Base-by-base conservation (phyloP, 140 eudicot genomes). In the Ambrosia hybrid region DNA sequence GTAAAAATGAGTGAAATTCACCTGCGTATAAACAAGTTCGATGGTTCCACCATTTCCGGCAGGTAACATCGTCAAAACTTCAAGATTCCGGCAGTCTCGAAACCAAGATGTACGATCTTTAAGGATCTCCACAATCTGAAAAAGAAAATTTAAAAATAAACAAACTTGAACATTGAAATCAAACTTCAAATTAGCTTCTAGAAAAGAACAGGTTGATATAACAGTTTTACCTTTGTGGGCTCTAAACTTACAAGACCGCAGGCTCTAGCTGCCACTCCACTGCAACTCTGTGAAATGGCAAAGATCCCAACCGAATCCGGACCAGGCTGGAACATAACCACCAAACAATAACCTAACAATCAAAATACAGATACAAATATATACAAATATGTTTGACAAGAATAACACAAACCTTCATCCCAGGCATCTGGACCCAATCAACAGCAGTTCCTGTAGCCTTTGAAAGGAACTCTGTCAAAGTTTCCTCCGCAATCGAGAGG, bases 291-390 rank as follows among this genome's bases (percentile, higher is more conserved):
- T 82, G 97, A 91, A 82, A 91, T 89, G 83, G 97, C 96, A 77
- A 91, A 91, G 76, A 91, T 91, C 82, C 97, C 97, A 84, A 91
- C 93, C 83, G 96, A 91, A 86, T 91, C 97, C 97, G 97, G 97
- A 91, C 97, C 97, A 91, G 97, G 97, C 97, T 91, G 77, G 8
- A 67, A 57, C 76, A 76, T 9, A 73, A 59, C 68, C 37, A 41
- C 66, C 11, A 38, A 66, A 61, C 15, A 70, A n/a, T 12, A 7
- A 36, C 17, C 0, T 52, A 13, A 51, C 26, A 16, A 34, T 17
- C 49, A 41, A 64, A 49, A 21, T 4, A 16, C 39, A 36, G 3
- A 65, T 15, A 14, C 15, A 64, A 2, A 38, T 64, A n/a, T 7
- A 13, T 5, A 33, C 2, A 10, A 4, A 60, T 12, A 33, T 16